Evolutionary conservation across 768 basidiomycete species (phyloP).

Genomic region (Collybia nuda): DNA sequence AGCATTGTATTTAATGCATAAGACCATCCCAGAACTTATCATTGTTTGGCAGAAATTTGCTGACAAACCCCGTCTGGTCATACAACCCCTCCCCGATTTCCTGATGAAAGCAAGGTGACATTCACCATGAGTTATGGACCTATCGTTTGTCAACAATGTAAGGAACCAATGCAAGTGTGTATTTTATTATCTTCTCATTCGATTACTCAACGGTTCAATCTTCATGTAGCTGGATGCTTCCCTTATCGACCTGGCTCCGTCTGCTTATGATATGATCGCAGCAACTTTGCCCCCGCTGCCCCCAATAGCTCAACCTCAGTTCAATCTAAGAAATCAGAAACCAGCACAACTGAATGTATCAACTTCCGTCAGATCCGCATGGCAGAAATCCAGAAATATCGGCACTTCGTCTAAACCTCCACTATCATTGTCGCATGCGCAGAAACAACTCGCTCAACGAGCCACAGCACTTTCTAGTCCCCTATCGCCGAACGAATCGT

Average conservation of each 20-base stretch:
- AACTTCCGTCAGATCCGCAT: constrained; percentile 56
- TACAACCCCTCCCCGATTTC: no score
- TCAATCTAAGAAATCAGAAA: constrained; percentile 42
- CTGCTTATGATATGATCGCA: constrained; percentile 85
- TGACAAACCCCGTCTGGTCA: no score
- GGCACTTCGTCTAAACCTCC: constrained; percentile 29
- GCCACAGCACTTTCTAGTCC: constrained; percentile 18
- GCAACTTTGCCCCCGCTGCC: constrained; percentile 61
- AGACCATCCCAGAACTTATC: no score
- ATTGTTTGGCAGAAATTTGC: no score
- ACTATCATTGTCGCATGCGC: constrained; percentile 47
- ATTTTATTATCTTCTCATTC: background rate
- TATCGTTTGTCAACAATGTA: constrained; percentile 83
- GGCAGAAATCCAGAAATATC: constrained; percentile 55
- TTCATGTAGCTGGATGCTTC: constrained; percentile 77
- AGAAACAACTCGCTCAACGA: constrained; percentile 61
- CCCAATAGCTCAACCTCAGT: constrained; percentile 30
- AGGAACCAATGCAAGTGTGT: constrained; percentile 81
- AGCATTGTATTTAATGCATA: no score
- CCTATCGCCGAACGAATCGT: constrained; percentile 79
- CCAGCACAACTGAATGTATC: constrained; percentile 47
- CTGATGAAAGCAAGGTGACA: no score
- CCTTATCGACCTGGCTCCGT: constrained; percentile 81
- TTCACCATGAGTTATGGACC: constrained; percentile 41
- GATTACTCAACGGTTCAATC: background rate